Evolutionary conservation across 106 monocot species (phyloP), one percentile per base, ranked within the genome.

Genomic region (Phalaenopsis aphrodite): DNA sequence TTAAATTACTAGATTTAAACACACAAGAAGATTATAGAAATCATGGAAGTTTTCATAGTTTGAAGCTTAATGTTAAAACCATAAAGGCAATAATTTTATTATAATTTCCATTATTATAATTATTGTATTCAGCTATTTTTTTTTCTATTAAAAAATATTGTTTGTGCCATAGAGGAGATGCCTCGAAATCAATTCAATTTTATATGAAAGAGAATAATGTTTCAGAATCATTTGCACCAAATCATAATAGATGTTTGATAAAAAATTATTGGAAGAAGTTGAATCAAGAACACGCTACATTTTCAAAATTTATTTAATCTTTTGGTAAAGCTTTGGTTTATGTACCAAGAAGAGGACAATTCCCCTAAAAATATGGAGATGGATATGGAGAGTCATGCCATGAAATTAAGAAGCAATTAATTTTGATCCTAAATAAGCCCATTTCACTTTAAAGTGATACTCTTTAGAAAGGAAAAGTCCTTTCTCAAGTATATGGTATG

Each of bases 191-290:
- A 5, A 85, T 85, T 9, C 81, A 81, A 24, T 85, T 81, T 37
- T 81, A 85, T 69, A 85, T 85, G 85, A 14, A 81, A 41, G 81
- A 85, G 48, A 78, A 78, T 17, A 56, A 43, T 4, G 78, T 82
- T 11, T 75, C 81, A 73, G 81, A 85, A 21, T 36, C 0, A 47
- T 24, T 18, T 15, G 80, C 78, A 14, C 55, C 72, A 4, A 19
- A 81, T 5, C 16, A 56, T 55, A 77, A 81, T 38, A 81, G 30
- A 73, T 16, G 14, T 73, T 73, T 81, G 52, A 73, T 74, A 5
- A 7, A 43, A 19, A 38, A 12, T 3, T 12, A 52, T 55, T 73
- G 80, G 80, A 81, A 56, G 72, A 17, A 17, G 3, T 5, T 81
- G 10, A 81, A 81, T 23, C 41, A 41, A 55, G 73, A 73, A 56